phyloP scores from a whole-genome alignment of 441 rosid species.

The Lepidium campestre region DNA sequence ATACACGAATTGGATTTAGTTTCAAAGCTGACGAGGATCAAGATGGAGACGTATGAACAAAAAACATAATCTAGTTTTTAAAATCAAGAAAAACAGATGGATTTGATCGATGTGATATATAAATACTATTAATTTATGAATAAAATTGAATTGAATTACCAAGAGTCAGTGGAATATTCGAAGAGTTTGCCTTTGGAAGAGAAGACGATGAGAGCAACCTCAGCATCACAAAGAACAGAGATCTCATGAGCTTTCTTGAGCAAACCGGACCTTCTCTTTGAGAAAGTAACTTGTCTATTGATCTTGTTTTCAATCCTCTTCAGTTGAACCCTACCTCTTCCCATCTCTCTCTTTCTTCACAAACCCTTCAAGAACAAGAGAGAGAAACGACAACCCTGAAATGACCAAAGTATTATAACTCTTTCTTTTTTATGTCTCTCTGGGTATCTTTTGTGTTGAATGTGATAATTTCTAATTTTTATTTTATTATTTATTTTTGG shows the following conservation, averaged over 20 bases:
- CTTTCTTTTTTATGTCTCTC: slow-evolving; percentile 18
- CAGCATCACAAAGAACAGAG: slow-evolving; percentile 92
- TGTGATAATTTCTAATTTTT: slow-evolving; percentile 17
- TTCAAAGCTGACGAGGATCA: background rate
- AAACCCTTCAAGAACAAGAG: slow-evolving; percentile 15
- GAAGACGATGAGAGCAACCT: slow-evolving; percentile 78
- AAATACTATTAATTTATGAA: no score
- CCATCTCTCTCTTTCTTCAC: slow-evolving; percentile 39
- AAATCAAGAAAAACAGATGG: slow-evolving; percentile 2
- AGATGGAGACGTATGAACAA: slow-evolving; percentile 3
- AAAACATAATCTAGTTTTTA: background rate
- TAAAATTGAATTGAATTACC: no score
- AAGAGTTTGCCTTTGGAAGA: slow-evolving; percentile 82
- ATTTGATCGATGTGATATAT: slow-evolving; percentile 15
- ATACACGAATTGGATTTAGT: background rate
- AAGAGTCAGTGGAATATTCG: slow-evolving; percentile 76
- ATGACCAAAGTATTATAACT: slow-evolving; percentile 23
- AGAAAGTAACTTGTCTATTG: slow-evolving; percentile 88
- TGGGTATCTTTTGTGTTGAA: slow-evolving; percentile 28
- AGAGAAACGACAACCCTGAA: slow-evolving; percentile 23
- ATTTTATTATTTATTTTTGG: background rate
- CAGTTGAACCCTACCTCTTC: slow-evolving; percentile 89
- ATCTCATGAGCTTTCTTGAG: slow-evolving; percentile 90
- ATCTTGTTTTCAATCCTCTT: slow-evolving; percentile 93
- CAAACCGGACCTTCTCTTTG: slow-evolving; percentile 78